These are phyloP conservation scores for Endocalyx cinctus DNA, from an alignment of 2,329 filamentous ascomycete species.

Conservation along the genomic window DNA sequence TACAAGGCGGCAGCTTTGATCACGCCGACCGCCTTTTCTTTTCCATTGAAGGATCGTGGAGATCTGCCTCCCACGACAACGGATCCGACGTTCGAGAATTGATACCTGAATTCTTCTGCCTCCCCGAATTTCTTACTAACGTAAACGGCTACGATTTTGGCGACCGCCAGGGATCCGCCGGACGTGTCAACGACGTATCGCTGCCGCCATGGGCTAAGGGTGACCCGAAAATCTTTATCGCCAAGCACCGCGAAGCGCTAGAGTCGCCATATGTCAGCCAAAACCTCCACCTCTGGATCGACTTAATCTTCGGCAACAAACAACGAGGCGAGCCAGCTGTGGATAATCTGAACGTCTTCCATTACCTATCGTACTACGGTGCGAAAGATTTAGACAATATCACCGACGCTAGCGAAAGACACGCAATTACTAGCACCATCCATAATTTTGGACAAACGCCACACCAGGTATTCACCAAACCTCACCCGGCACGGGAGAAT, in stretches of 20 bases:
- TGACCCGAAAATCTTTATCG: slow-evolving; percentile 90
- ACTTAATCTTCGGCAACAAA: slow-evolving; percentile 89
- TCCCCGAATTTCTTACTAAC: slow-evolving; percentile 93
- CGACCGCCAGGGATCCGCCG: slow-evolving; percentile 71
- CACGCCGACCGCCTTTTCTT: slow-evolving; percentile 95
- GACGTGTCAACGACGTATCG: slow-evolving; percentile 76
- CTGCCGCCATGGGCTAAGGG: slow-evolving; percentile 97
- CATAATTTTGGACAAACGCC: slow-evolving; percentile 99
- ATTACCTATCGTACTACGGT: slow-evolving; percentile 90
- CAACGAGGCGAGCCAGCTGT: slow-evolving; percentile 89
- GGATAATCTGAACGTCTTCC: slow-evolving; percentile 91
- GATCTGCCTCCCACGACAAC: slow-evolving; percentile 81
- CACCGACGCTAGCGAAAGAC: slow-evolving; percentile 77
- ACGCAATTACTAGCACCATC: slow-evolving; percentile 90
- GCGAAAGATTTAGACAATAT: slow-evolving; percentile 91
- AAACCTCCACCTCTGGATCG: slow-evolving; percentile 90
- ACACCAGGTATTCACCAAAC: slow-evolving; percentile 82
- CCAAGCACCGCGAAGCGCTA: slow-evolving; percentile 90
- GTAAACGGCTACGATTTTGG: slow-evolving; percentile 95
- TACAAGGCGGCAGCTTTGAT: slow-evolving; percentile 95
- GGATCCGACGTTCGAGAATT: slow-evolving; percentile 93
- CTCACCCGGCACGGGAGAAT: slow-evolving; percentile 74
- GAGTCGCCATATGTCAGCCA: slow-evolving; percentile 91
- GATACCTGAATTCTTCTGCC: slow-evolving; percentile 94
- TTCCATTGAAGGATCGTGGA: slow-evolving; percentile 86